Conservation (phyloP, 1,139 yeast species). For the Yamadazyma oceani region DNA sequence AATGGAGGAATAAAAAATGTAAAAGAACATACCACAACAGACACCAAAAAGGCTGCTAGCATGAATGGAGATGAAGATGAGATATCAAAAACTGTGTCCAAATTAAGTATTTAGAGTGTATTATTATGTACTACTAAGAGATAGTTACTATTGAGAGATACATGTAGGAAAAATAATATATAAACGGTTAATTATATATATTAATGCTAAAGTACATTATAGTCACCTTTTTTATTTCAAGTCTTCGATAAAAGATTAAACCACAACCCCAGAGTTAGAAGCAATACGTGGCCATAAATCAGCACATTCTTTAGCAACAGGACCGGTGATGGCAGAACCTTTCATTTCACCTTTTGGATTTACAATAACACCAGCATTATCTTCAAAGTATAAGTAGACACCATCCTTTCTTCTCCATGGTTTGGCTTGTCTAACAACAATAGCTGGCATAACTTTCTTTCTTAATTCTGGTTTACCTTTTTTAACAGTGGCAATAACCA, state of each 20-base stretch:
- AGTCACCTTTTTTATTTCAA: conserved; percentile 47
- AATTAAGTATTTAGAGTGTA: conserved; percentile 6
- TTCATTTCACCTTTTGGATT: conserved; percentile 99
- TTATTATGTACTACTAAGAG: no score
- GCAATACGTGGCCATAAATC: conserved; percentile 99
- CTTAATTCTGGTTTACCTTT: conserved; percentile 99
- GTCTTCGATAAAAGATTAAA: conserved; percentile 42
- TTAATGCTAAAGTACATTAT: conserved; percentile 71
- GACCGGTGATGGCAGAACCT: conserved; percentile 99
- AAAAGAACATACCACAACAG: background rate
- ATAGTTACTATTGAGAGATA: background rate
- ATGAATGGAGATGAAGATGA: conserved; percentile 1
- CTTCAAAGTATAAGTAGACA: conserved; percentile 99
- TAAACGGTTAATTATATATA: conserved; percentile 6
- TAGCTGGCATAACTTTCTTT: conserved; percentile 99
- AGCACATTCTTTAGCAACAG: conserved; percentile 99
- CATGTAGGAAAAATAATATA: background rate
- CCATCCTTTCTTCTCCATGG: conserved; percentile 99
- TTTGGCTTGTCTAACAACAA: conserved; percentile 98
- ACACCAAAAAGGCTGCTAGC: background rate
- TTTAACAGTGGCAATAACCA: conserved; percentile 99
- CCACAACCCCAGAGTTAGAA: conserved; percentile 99
- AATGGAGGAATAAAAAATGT: background rate
- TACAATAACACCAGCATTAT: conserved; percentile 99
- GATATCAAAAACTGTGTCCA: conserved; percentile 5